A percentile compares a stretch with the other conserved stretches of the same genome.
phyloP scores from a whole-genome alignment of 1,284 basidiomycete genomes.

The Ustilago trichophora region DNA sequence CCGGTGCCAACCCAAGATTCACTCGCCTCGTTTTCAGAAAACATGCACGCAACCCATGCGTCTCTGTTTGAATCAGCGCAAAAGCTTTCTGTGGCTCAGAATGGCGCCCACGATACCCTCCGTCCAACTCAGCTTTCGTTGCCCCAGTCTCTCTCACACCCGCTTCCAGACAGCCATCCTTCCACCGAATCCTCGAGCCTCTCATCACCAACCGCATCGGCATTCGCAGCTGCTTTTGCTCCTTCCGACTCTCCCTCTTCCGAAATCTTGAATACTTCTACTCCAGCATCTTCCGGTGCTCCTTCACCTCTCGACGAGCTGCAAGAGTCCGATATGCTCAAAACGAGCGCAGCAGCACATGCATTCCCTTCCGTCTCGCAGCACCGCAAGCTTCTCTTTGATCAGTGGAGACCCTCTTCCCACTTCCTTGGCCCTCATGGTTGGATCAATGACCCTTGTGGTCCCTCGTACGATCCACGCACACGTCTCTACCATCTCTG shows the following conservation, averaged over 20 bases:
- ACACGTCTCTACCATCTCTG: slow-evolving; percentile 49
- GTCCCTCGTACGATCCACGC: slow-evolving; percentile 43
- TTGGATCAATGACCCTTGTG: slow-evolving; percentile 59
- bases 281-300: slow-evolving; percentile 21
- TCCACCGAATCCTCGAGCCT: slow-evolving; percentile 14
- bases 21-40: no score
- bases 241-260: slow-evolving; percentile 5
- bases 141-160: slow-evolving; percentile 3
- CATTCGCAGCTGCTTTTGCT: slow-evolving; percentile 9
- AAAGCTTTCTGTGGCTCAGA: background rate
- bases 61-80: no score
- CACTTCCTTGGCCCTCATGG: slow-evolving; percentile 54
- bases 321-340: slow-evolving; percentile 17
- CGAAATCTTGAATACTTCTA: slow-evolving; percentile 1
- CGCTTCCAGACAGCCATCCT: background rate
- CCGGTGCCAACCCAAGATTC: slow-evolving; percentile 11
- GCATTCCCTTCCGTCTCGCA: no score
- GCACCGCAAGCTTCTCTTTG: slow-evolving; percentile 16
- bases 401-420: slow-evolving; percentile 42
- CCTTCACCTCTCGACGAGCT: slow-evolving; percentile 19
- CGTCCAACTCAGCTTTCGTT: slow-evolving; percentile 6
- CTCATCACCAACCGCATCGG: slow-evolving; percentile 11
- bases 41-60: no score
- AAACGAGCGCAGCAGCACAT: background rate
- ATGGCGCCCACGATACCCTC: no score